Base-by-base conservation (phyloP, 2,329 filamentous ascomycete species). In the Sclerotinia borealis region DNA sequence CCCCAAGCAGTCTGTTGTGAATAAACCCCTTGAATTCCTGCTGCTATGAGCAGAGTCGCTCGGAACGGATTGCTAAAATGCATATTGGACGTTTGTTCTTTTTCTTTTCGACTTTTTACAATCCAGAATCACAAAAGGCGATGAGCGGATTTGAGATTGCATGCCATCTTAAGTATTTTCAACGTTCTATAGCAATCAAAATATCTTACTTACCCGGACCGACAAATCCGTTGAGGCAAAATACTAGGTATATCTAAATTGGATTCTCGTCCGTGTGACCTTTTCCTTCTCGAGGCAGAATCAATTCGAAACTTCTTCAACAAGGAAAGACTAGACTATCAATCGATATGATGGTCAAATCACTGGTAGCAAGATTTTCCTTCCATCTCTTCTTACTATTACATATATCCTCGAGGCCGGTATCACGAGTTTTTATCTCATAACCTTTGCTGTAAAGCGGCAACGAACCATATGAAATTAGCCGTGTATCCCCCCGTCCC, bases 151-250 rank as follows among this genome's bases (percentile, higher is more conserved):
- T 7, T 31, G 29, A 10, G 13, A 56, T 36, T 56, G 3, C 48
- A 29, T 31, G 29, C 9, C 25, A n/a, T n/a, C 54, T 58, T 58
- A n/a, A n/a, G n/a, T n/a, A 47, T 47, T 45, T 25, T 45, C 39
- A 45, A 3, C 7, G 78, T 75, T 82, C 52, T 47, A 25, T 45
- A 47, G 27, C 13, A 45, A 25, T n/a, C n/a, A n/a, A n/a, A n/a
- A n/a, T 45, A 45, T 25, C 2, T 45, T 25, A 19, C 2, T 45
- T 25, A 19, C 54, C 31, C 54, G 54, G 54, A 45, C 54, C 54
- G 54, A 58, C 29, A 45, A 36, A 11, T 43, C 54, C 54, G 54
- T 58, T n/a, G 39, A 58, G 54, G 39, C 54, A 58, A 22, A 45
- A 58, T 45, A n/a, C n/a, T n/a, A n/a, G n/a, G n/a, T n/a, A 31